Base-by-base conservation (phyloP, 176 grass and related monocot genomes). In the Rhynchospora breviuscula region DNA sequence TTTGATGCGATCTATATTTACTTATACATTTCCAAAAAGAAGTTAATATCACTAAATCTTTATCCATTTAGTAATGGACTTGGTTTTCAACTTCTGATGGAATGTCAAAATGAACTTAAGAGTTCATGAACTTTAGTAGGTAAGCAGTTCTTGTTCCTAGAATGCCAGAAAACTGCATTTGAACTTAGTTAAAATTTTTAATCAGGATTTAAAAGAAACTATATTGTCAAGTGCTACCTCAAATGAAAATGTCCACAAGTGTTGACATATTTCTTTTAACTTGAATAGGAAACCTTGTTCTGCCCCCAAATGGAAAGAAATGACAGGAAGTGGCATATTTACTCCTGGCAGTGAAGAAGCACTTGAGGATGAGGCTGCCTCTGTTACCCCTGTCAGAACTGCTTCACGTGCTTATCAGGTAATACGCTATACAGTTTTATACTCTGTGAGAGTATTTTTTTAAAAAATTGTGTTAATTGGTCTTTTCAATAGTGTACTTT, bases 271-370 rank as follows among this genome's bases (percentile, higher is more conserved):
- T 63, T 87, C 0, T 85, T 71, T 7, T 49, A n/a, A 29, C 19
- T 58, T 25, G 87, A 84, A 45, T 79, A 97, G 94, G 90, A 97
- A 97, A 91, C 90, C 90, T 86, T 97, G 94, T 54, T 97, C 92
- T 8, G 94, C 89, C 84, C 90, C 94, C 22, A 97, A 97, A 81
- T 92, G 91, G 90, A 97, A 97, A 84, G 94, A 97, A 88, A 97
- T 97, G 92, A 91, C 92, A 84, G 94, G 94, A 23, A 94, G 94
- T 63, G 94, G 94, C 18, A 97, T 97, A 83, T 97, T 97, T 85
- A 83, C 87, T 71, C 85, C 86, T 79, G 90, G 66, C 48, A 85
- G 87, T 3, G 87, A 71, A 61, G 91, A 87, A 79, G 87, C 77
- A 73, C 84, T 90, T 26, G 94, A 92, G 75, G 69, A 77, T 14